Base-by-base conservation (phyloP, 2,329 filamentous ascomycete genomes). In the Fusarium sp. region DNA sequence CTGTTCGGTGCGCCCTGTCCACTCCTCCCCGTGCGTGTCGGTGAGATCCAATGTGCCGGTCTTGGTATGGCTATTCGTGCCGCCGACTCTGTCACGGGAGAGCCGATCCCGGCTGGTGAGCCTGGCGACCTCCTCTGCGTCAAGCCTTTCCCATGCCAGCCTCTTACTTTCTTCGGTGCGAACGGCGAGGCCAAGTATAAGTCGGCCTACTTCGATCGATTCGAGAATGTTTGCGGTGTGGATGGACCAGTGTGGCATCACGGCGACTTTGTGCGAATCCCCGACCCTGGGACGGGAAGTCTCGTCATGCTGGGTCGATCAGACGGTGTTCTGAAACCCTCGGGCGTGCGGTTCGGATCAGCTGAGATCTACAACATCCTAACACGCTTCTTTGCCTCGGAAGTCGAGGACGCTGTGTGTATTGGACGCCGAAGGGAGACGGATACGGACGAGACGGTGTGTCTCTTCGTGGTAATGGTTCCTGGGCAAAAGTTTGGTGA, bases 321-420 rank as follows among this genome's bases (percentile, higher is more conserved):
- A 61, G 96, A 99, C 78, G 97, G 97, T 5, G 94, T 98, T 7
- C 85, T 99, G 15, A 99, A 99, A 81, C 97, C 97, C 0, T 90
- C 93, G 0, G 97, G 97, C 3, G 95, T 99, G 20, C 88, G 96
- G 0, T 98, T 99, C 80, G 96, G 96, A 6, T 95, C 92, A 35
- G 95, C 96, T 1, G 97, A 99, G 85, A 98, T 99, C 22, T 98
- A 98, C 84, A 98, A 98, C 80, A 88, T 98, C n/a, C 85, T 98
- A 32, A 90, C 97, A 2, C 91, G 94, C 74, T 93, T 95, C 83
- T 98, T 98, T 78, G 89, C 91, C 0, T 84, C 88, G 12, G 90
- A 96, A 65, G 87, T 98, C 20, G 92, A 95, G 69, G 96, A 99
- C 78, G 94, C 94, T 1, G 87, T 98, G 2, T 98, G 96, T 79